phyloP scores from a whole-genome alignment of 352 stramenopile species.

The Plasmopara muralis region DNA sequence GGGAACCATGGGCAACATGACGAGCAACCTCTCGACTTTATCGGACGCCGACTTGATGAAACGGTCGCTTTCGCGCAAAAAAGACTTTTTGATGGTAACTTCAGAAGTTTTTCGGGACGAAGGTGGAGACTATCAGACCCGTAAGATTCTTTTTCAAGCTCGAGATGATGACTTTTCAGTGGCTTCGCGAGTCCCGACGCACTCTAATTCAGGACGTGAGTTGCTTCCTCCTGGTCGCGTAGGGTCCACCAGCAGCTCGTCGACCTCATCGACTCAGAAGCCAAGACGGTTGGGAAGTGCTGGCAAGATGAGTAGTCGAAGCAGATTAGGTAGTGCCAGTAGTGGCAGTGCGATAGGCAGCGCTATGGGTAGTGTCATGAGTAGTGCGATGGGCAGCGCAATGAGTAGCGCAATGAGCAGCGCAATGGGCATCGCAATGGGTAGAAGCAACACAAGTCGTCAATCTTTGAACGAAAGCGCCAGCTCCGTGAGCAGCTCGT shows the following conservation, averaged over 20 bases:
- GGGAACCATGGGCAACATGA: slow-evolving; percentile 19
- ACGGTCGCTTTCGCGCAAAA: slow-evolving; percentile 78
- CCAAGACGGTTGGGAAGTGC: slow-evolving; percentile 23
- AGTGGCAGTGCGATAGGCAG: slow-evolving; percentile 17
- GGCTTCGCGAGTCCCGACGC: slow-evolving; percentile 63
- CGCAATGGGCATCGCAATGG: slow-evolving; percentile 1
- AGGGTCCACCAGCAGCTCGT: slow-evolving; percentile 26
- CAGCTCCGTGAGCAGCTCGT: slow-evolving; percentile 46
- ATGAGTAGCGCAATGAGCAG: slow-evolving; percentile 16
- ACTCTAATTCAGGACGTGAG: slow-evolving; percentile 59
- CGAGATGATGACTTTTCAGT: slow-evolving; percentile 83
- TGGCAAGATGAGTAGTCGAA: slow-evolving; percentile 13
- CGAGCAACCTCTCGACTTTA: slow-evolving; percentile 22
- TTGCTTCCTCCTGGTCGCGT: slow-evolving; percentile 28
- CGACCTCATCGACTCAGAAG: slow-evolving; percentile 37
- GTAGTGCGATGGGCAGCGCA: slow-evolving; percentile 18
- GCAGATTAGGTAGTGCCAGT: slow-evolving; percentile 12
- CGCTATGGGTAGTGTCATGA: slow-evolving; percentile 21
- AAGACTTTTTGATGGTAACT: slow-evolving; percentile 88
- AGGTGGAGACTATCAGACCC: slow-evolving; percentile 77
- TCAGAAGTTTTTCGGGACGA: slow-evolving; percentile 84
- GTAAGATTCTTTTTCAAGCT: slow-evolving; percentile 86
- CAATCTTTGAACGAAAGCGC: slow-evolving; percentile 43
- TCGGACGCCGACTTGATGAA: slow-evolving; percentile 76
- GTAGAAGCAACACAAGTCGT: slow-evolving; percentile 19